Base-by-base conservation (phyloP, 139 green algal species). In the Chlorella sp. region DNA sequence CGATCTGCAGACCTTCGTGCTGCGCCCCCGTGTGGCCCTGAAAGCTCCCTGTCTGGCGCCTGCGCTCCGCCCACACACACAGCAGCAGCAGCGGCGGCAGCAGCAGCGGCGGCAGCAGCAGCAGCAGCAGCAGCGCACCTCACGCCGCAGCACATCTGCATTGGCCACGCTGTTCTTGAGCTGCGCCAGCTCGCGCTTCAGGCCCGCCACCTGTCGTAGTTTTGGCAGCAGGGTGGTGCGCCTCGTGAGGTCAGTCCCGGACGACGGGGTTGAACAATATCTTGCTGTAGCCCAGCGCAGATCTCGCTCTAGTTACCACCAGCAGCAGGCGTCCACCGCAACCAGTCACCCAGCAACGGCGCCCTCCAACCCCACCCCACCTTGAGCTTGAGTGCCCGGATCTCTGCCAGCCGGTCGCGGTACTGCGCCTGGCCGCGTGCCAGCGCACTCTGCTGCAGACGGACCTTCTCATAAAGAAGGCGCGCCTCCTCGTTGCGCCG, bases 401-500 rank as follows among this genome's bases (percentile, higher is more conserved):
- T 96, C 89, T 98, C 95, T 69, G 94, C 96, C 76, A 98, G 75
- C 12, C 94, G 88, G 67, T 98, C 94, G n/a, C 93, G 90, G 88
- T 98, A 98, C 88, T 98, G 94, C 64, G 94, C 92, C 88, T 96
- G 93, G 16, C 96, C 96, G 89, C 96, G 95, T 76, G 85, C 86
- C 44, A 98, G 91, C 26, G 93, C 95, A 72, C 74, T 92, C 73
- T 96, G 91, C 93, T 98, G 96, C 74, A 98, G 95, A 88, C 96
- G 96, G 90, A 98, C 95, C 88, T 98, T 98, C 86, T 98, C 95
- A 82, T 98, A 98, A 71, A 98, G 91, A 88, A 98, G 91, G 28
- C 94, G 95, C 41, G 98, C 90, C 91, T 98, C 96, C 83, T 98
- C 95, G 79, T 98, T 98, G 51, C 96, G 92, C 11, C 94, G 92